Conservation (phyloP, 306 rosid genomes). For the Malus fusca region DNA sequence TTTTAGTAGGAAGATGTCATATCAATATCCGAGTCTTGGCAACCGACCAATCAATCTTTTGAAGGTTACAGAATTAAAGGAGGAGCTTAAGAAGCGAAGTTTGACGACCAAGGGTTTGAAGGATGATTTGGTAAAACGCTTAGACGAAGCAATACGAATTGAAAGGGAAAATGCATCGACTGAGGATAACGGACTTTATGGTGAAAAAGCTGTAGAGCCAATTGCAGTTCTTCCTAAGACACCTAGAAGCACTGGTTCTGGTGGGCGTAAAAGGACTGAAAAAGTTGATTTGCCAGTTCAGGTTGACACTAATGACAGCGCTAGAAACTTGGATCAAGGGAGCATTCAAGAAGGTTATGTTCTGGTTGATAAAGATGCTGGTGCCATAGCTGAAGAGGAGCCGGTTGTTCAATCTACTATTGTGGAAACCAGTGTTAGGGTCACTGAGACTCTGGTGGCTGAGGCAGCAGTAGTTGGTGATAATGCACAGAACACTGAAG, state of each 20-base stretch:
- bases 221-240: slow-evolving; percentile 19
- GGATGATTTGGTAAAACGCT: slow-evolving; percentile 77
- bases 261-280: slow-evolving; percentile 18
- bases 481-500: slow-evolving; percentile 28
- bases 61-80: slow-evolving; percentile 87
- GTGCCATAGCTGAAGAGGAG: slow-evolving; percentile 27
- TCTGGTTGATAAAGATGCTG: slow-evolving; percentile 27
- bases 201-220: slow-evolving; percentile 11
- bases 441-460: slow-evolving; percentile 34
- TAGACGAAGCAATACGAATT: slow-evolving; percentile 59
- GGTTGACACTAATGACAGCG: slow-evolving; percentile 28
- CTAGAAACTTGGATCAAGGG: slow-evolving; percentile 21
- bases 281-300: slow-evolving; percentile 15
- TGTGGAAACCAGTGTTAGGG: slow-evolving; percentile 28
- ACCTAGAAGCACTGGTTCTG: slow-evolving; percentile 16
- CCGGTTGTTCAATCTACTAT: slow-evolving; percentile 17
- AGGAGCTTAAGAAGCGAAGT: slow-evolving; percentile 80
- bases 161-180: slow-evolving; percentile 13
- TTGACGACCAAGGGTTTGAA: slow-evolving; percentile 69
- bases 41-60: slow-evolving; percentile 78
- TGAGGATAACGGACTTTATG: slow-evolving; percentile 24
- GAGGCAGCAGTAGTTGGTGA: slow-evolving; percentile 29
- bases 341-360: slow-evolving; percentile 28
- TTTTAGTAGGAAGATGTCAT: slow-evolving; percentile 52
- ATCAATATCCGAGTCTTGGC: slow-evolving; percentile 58